Conservation (phyloP, 345 rosid genomes). For the Eucalyptus sp. region DNA sequence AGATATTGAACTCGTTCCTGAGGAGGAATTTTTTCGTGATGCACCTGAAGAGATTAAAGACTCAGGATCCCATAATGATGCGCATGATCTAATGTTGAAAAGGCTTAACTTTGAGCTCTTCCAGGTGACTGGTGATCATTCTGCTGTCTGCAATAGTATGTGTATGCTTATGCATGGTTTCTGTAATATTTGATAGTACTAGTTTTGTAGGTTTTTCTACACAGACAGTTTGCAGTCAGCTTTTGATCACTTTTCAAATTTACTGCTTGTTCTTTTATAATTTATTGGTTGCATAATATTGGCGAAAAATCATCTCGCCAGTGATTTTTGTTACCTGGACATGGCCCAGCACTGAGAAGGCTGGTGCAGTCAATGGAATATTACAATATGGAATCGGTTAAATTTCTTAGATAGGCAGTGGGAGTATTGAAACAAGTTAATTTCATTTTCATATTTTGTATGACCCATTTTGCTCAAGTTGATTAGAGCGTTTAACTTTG, state of each 20-base stretch:
- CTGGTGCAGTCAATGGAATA: background rate
- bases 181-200: background rate
- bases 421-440: background rate
- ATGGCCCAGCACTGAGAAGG: background rate
- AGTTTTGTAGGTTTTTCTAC: background rate
- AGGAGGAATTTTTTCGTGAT: constrained; percentile 57
- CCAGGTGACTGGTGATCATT: constrained; percentile 42
- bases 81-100: constrained; percentile 77
- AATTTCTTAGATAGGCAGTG: background rate
- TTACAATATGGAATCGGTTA: background rate
- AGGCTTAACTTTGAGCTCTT: constrained; percentile 80
- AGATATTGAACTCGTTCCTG: constrained; percentile 74
- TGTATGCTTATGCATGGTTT: background rate
- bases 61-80: constrained; percentile 32
- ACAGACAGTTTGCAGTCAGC: background rate
- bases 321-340: background rate
- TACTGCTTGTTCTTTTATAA: background rate
- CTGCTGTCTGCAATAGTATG: background rate
- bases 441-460: background rate
- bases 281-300: background rate
- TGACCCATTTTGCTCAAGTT: background rate
- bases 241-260: background rate
- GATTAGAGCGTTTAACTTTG: background rate
- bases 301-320: background rate
- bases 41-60: constrained; percentile 67